Evolutionary conservation across 169 alveolate genomes (phyloP).

Genomic region (Plasmodium coatneyi): DNA sequence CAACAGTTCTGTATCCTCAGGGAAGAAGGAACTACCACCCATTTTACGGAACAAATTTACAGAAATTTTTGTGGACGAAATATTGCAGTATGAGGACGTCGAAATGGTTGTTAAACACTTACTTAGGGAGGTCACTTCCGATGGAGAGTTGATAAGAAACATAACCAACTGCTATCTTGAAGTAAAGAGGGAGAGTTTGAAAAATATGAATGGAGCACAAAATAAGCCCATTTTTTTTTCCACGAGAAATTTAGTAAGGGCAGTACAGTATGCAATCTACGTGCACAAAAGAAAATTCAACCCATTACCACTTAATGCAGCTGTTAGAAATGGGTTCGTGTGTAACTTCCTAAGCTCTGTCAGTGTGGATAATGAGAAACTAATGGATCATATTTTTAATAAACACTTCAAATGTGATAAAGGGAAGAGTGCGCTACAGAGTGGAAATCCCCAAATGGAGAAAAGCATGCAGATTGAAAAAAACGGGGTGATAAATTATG

Average conservation of each 20-base stretch:
- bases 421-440: not conserved
- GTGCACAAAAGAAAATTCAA: conserved; percentile 54
- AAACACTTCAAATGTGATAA: conserved; percentile 25
- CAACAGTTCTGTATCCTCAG: conserved; percentile 92
- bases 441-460: not conserved
- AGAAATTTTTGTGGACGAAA: conserved; percentile 96
- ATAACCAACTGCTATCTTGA: conserved; percentile 78
- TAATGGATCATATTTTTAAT: conserved; percentile 54
- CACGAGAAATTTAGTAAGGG: conserved; percentile 69
- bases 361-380: conserved; percentile 4
- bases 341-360: conserved; percentile 52
- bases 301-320: conserved; percentile 16
- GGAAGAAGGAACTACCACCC: conserved; percentile 97
- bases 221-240: conserved; percentile 59
- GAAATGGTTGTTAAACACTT: conserved; percentile 76
- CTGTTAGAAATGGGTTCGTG: conserved; percentile 53
- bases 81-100: conserved; percentile 79
- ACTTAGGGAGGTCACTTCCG: conserved; percentile 69
- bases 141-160: conserved; percentile 60
- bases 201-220: conserved; percentile 17
- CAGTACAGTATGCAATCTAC: conserved; percentile 46
- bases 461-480: conserved; percentile 57
- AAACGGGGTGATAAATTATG: conserved; percentile 30
- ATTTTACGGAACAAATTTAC: conserved; percentile 94
- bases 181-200: conserved; percentile 53